Percentiles rank a stretch among this genome's conserved stretches.
These are phyloP conservation scores for Falciphora oryzae DNA, from an alignment of 2,329 filamentous ascomycete species.

Conservation along the genomic window DNA sequence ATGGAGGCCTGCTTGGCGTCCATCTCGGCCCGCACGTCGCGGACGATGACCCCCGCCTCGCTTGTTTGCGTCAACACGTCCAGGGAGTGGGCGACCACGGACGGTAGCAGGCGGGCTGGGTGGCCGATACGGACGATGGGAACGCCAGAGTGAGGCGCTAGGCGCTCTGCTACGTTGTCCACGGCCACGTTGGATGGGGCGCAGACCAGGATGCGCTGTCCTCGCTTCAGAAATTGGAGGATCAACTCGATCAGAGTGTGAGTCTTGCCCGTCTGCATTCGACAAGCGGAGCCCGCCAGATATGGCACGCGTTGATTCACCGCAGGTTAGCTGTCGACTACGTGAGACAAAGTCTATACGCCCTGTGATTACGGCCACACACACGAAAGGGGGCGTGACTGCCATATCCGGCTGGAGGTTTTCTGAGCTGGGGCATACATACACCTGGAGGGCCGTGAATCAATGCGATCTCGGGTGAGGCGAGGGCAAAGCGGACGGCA, in stretches of 20 bases:
- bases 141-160: constrained; percentile 70
- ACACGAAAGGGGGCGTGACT: neutral
- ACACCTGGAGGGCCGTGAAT: constrained; percentile 91
- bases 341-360: too few species aligned
- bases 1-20: constrained; percentile 86
- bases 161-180: constrained; percentile 93
- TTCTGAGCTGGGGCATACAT: constrained; percentile 21
- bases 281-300: too few species aligned
- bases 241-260: constrained; percentile 95
- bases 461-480: constrained; percentile 73
- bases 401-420: neutral
- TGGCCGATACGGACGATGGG: constrained; percentile 88
- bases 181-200: constrained; percentile 96
- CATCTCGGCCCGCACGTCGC: constrained; percentile 87
- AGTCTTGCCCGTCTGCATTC: constrained; percentile 78
- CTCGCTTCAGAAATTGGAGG: constrained; percentile 73
- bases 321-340: neutral
- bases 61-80: constrained; percentile 88
- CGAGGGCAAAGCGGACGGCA: constrained; percentile 75
- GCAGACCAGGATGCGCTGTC: constrained; percentile 79
- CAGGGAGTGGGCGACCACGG: constrained; percentile 81
- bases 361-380: neutral
- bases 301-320: neutral
- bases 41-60: constrained; percentile 82
- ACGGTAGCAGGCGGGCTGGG: constrained; percentile 82